Conservation (phyloP, 257 asterid genomes). For the Osmanthus fragrans region DNA sequence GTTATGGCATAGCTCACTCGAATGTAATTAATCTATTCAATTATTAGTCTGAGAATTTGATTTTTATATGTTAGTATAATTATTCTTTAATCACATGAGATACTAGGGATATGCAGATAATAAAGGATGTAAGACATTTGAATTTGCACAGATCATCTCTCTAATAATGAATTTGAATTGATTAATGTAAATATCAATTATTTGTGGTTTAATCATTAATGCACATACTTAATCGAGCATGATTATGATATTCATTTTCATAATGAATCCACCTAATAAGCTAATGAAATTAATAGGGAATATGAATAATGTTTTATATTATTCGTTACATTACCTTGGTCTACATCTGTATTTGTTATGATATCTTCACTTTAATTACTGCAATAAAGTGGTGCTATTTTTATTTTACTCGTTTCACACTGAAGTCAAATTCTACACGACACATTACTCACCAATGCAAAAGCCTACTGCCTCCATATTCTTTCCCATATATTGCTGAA, state of each 20-base stretch:
- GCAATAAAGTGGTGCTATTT: too few relatives aligned
- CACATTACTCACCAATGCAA: background rate
- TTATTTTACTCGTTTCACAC: background rate
- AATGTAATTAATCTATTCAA: too few relatives aligned
- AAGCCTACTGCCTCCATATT: background rate
- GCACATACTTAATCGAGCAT: background rate
- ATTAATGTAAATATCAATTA: background rate
- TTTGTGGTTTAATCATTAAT: background rate
- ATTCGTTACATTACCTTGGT: too few relatives aligned
- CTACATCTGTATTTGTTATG: too few relatives aligned
- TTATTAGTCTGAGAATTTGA: background rate
- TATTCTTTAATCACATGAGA: background rate
- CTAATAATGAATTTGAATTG: background rate
- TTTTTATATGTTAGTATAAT: background rate
- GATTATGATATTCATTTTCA: background rate
- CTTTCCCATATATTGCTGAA: background rate
- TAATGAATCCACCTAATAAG: conserved; percentile 21
- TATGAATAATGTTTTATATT: background rate
- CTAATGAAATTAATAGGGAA: conserved; percentile 26
- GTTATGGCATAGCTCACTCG: too few relatives aligned
- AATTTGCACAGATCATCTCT: too few relatives aligned
- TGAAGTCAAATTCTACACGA: background rate
- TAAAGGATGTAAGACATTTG: background rate
- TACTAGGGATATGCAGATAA: too few relatives aligned
- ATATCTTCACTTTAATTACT: too few relatives aligned